These are phyloP conservation scores for Lachnellula subtilissima DNA, from an alignment of 2,329 filamentous ascomycete genomes.

Conservation along the genomic window DNA sequence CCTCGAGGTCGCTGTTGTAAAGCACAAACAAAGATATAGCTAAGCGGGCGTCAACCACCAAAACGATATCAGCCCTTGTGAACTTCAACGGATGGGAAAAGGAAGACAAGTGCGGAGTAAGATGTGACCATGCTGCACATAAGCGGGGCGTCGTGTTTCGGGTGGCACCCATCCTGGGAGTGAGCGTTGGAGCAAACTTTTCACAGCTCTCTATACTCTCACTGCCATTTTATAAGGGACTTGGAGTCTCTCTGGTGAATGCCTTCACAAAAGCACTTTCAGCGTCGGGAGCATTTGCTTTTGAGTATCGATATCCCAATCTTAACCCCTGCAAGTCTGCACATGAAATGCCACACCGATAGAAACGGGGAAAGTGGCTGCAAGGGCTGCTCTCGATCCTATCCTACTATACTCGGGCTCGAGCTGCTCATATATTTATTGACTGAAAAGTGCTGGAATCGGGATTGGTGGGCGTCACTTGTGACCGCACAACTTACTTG, in stretches of 20 bases:
- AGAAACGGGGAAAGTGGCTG: neutral
- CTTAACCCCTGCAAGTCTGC: slow-evolving; percentile 8
- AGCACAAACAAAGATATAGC: slow-evolving; percentile 16
- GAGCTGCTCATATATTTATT: too few relatives aligned
- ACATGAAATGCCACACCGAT: slow-evolving; percentile 21
- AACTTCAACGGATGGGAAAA: neutral
- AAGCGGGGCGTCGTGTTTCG: slow-evolving; percentile 16
- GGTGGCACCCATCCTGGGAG: neutral
- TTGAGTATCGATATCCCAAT: neutral
- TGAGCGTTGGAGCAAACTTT: slow-evolving; percentile 4
- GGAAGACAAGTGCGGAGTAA: slow-evolving; percentile 1
- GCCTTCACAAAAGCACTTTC: slow-evolving; percentile 9
- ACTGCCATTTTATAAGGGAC: slow-evolving; percentile 14
- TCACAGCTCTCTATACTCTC: slow-evolving; percentile 11
- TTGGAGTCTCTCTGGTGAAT: slow-evolving; percentile 13
- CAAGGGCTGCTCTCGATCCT: neutral
- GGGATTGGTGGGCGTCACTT: too few relatives aligned
- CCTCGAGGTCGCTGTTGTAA: slow-evolving; percentile 1
- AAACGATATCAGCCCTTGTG: slow-evolving; percentile 18
- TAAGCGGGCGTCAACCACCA: slow-evolving; percentile 15
- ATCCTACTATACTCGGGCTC: too few relatives aligned
- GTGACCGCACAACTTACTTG: too few relatives aligned
- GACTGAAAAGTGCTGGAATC: too few relatives aligned
- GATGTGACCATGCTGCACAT: slow-evolving; percentile 16
- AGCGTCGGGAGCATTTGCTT: neutral